Evolutionary conservation across 345 rosid genomes (phyloP).

Genomic region (Chamaenerion angustifolium): DNA sequence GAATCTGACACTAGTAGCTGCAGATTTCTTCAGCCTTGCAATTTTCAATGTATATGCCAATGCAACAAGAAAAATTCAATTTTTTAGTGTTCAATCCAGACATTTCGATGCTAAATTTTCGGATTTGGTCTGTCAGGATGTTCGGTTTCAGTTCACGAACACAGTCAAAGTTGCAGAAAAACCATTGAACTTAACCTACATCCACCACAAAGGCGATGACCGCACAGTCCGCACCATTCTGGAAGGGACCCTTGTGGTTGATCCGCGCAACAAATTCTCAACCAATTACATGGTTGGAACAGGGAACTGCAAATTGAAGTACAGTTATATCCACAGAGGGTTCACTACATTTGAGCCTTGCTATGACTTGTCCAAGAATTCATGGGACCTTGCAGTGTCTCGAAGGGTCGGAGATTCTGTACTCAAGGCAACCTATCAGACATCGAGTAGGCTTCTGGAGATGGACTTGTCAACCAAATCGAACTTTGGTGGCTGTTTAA

Average conservation of each 20-base stretch:
- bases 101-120: background rate
- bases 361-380: slow-evolving; percentile 60
- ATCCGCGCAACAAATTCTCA: slow-evolving; percentile 64
- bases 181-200: slow-evolving; percentile 71
- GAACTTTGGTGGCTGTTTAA: slow-evolving; percentile 40
- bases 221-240: slow-evolving; percentile 55
- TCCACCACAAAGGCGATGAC: slow-evolving; percentile 50
- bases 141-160: slow-evolving; percentile 91
- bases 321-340: slow-evolving; percentile 51
- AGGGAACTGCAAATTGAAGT: slow-evolving; percentile 69
- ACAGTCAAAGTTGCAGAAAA: slow-evolving; percentile 51
- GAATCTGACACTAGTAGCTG: too few relatives aligned
- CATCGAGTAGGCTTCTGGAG: slow-evolving; percentile 48
- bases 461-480: slow-evolving; percentile 74
- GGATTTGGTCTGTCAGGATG: slow-evolving; percentile 34
- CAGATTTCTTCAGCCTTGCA: too few relatives aligned
- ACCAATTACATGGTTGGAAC: slow-evolving; percentile 67
- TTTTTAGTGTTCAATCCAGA: too few relatives aligned
- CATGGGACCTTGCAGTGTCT: slow-evolving; percentile 74
- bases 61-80: too few relatives aligned
- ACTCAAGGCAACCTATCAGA: slow-evolving; percentile 69
- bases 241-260: slow-evolving; percentile 48
- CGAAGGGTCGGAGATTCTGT: slow-evolving; percentile 46
- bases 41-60: too few relatives aligned
- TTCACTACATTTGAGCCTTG: slow-evolving; percentile 62